Percentiles rank a stretch among this genome's conserved stretches.
phyloP scores from a whole-genome alignment of 495 filamentous ascomycete genomes.

The Aspergillus sparsus region DNA sequence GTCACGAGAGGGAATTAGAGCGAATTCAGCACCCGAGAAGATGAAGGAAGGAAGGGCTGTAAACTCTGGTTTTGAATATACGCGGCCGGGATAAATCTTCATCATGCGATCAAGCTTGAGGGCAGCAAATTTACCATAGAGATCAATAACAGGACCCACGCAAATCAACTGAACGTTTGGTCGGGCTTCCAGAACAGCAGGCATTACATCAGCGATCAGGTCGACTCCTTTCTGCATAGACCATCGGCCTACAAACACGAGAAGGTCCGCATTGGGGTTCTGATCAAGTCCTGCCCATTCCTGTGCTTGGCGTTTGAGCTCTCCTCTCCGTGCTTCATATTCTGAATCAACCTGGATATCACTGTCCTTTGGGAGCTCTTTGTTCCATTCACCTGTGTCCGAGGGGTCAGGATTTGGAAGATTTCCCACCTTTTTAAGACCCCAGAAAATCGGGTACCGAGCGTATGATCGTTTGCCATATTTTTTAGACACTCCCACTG shows the following conservation, averaged over 20 bases:
- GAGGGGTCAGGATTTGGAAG: constrained; percentile 76
- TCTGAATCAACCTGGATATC: constrained; percentile 57
- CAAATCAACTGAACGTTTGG: constrained; percentile 69
- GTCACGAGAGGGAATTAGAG: constrained; percentile 75
- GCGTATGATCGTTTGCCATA: constrained; percentile 75
- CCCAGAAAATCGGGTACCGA: constrained; percentile 79
- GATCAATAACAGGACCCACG: constrained; percentile 73
- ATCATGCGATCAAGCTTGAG: constrained; percentile 72
- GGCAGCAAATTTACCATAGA: constrained; percentile 77
- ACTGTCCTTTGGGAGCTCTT: constrained; percentile 51
- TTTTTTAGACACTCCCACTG: constrained; percentile 73
- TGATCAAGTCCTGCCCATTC: constrained; percentile 73
- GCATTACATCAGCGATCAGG: constrained; percentile 76
- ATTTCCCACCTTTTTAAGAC: constrained; percentile 66
- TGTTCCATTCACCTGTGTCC: constrained; percentile 69
- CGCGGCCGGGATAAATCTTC: constrained; percentile 73
- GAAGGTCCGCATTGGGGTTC: constrained; percentile 66
- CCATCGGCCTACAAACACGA: constrained; percentile 81
- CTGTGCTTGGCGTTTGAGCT: constrained; percentile 67
- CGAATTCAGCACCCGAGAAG: constrained; percentile 78
- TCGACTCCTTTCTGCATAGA: constrained; percentile 79
- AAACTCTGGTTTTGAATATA: constrained; percentile 77
- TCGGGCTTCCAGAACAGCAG: constrained; percentile 66
- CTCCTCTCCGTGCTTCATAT: constrained; percentile 58
- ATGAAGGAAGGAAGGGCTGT: constrained; percentile 72